These are phyloP conservation scores for Circinella minor DNA, from an alignment of 371 early-diverging fungal species.

Conservation along the genomic window DNA sequence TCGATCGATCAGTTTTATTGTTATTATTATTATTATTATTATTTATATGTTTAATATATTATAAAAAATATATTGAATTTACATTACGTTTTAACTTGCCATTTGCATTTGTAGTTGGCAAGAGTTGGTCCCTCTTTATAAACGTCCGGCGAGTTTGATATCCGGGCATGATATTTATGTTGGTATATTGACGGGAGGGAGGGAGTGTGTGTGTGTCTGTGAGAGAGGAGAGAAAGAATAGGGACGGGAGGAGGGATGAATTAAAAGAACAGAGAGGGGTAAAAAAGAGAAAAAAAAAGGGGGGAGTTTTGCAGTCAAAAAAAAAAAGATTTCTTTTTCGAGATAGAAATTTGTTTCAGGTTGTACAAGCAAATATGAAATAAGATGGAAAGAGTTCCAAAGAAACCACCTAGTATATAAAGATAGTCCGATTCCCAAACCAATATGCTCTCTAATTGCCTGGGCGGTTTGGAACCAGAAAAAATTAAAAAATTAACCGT, in stretches of 20 bases:
- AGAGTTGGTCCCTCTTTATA: conserved; percentile 29
- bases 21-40: neutral
- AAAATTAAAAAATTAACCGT: too few relatives aligned
- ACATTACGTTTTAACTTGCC: conserved; percentile 32
- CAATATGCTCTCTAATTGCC: too few relatives aligned
- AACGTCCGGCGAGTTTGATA: conserved; percentile 37
- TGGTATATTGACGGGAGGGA: neutral
- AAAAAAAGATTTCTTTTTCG: neutral
- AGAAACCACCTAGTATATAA: too few relatives aligned
- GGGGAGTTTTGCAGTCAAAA: neutral
- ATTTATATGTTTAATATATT: neutral
- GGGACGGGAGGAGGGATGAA: too few relatives aligned
- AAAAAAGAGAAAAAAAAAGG: too few relatives aligned
- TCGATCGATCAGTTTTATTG: neutral
- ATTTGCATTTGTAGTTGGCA: conserved; percentile 33
- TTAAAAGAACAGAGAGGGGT: neutral
- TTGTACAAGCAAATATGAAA: too few relatives aligned
- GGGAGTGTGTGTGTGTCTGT: neutral
- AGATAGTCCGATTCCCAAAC: too few relatives aligned
- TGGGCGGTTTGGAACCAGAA: too few relatives aligned
- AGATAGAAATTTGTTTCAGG: too few relatives aligned
- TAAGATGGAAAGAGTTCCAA: too few relatives aligned
- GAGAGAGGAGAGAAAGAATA: neutral
- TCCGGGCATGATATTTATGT: conserved; percentile 25
- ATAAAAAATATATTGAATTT: conserved; percentile 4